These are phyloP conservation scores for Taiwanofungus camphoratus DNA, from an alignment of 1,284 basidiomycete genomes.

Conservation along the genomic window DNA sequence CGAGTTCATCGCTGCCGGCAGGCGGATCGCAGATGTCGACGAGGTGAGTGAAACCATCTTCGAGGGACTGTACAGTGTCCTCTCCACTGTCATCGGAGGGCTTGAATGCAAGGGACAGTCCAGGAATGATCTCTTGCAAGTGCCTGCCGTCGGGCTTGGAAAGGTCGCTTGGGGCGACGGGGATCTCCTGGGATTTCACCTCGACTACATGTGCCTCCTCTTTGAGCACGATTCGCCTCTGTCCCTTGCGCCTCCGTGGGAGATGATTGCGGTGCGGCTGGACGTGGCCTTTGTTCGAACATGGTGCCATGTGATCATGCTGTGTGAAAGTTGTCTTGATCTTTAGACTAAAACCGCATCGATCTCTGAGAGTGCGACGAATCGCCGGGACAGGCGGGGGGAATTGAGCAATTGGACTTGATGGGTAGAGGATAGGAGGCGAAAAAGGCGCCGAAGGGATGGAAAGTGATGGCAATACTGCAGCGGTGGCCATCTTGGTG, in stretches of 20 bases:
- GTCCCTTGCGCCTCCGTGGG: conserved; percentile 23
- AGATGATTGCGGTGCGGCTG: conserved; percentile 27
- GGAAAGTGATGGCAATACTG: conserved; percentile 5
- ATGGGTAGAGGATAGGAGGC: conserved; percentile 15
- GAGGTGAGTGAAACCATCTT: conserved; percentile 23
- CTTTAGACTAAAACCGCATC: conserved; percentile 22
- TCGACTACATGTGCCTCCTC: conserved; percentile 9
- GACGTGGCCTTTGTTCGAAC: conserved; percentile 22
- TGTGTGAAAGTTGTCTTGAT: conserved; percentile 15
- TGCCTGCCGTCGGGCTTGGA: conserved; percentile 16
- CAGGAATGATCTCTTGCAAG: conserved; percentile 23
- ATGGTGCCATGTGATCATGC: conserved; percentile 9
- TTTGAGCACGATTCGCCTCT: conserved; percentile 19
- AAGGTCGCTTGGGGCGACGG: conserved; percentile 10
- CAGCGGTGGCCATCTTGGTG: conserved; percentile 7
- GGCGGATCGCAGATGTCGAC: conserved; percentile 20
- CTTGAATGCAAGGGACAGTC: conserved; percentile 22
- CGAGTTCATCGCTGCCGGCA: conserved; percentile 3
- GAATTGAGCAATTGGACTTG: conserved; percentile 21
- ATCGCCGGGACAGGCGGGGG: conserved; percentile 19
- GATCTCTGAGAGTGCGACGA: conserved; percentile 18
- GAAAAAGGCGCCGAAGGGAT: conserved; percentile 8
- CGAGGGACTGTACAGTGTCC: conserved; percentile 7
- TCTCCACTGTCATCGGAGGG: conserved; percentile 4
- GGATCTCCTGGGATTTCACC: conserved; percentile 2